These are phyloP conservation scores for Starmerella gropengiesseri DNA, from an alignment of 805 yeast species.

Conservation along the genomic window DNA sequence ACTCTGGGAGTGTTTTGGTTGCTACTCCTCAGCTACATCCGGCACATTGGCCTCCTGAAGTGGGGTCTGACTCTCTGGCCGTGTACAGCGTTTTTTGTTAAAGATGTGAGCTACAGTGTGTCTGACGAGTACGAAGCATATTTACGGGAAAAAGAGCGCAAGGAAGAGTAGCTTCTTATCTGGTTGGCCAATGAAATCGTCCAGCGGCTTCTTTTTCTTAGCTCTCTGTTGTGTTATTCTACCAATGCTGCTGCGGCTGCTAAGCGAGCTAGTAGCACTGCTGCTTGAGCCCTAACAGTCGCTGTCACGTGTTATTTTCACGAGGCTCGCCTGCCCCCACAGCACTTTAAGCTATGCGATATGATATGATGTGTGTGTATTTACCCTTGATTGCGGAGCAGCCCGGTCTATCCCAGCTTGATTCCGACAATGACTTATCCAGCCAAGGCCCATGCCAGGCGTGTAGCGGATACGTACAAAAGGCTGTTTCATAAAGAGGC, in stretches of 20 bases:
- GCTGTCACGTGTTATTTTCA: too few relatives aligned
- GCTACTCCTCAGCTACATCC: conserved; percentile 38
- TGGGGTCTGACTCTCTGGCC: conserved; percentile 54
- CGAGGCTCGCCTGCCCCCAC: too few relatives aligned
- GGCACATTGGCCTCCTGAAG: conserved; percentile 59
- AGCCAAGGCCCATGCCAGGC: conserved; percentile 60
- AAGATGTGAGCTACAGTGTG: conserved; percentile 32
- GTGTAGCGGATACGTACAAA: conserved; percentile 25
- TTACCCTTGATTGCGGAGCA: too few relatives aligned
- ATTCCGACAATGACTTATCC: conserved; percentile 49
- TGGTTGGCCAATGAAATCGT: too few relatives aligned
- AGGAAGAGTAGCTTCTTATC: background rate
- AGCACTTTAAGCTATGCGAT: too few relatives aligned
- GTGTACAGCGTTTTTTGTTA: conserved; percentile 33
- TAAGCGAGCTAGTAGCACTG: too few relatives aligned
- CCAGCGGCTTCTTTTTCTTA: too few relatives aligned
- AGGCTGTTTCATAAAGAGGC: conserved; percentile 29
- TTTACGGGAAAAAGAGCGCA: background rate
- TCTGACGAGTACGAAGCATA: conserved; percentile 25
- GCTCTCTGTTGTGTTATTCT: too few relatives aligned
- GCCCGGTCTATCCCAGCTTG: background rate
- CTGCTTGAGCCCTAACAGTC: too few relatives aligned
- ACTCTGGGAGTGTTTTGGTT: conserved; percentile 51
- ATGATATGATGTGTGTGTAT: too few relatives aligned
- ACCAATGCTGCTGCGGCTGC: too few relatives aligned